Conservation (phyloP, 1,139 yeast genomes). For the Geotrichum restrictum region DNA sequence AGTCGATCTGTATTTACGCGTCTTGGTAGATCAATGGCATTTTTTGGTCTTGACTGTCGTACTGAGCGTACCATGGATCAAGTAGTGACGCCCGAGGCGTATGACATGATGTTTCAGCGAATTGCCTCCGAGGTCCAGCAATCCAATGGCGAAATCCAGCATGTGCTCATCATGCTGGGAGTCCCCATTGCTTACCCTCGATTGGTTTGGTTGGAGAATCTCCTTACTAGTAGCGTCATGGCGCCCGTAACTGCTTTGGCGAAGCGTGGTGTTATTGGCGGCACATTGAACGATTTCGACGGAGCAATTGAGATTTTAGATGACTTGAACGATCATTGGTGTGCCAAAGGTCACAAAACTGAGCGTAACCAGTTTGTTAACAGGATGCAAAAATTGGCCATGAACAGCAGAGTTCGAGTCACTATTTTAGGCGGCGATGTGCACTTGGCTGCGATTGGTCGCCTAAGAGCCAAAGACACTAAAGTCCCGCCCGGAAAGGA, state of each 20-base stretch:
- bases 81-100: conserved; percentile 55
- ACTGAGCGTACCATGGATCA: conserved; percentile 72
- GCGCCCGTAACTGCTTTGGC: conserved; percentile 68
- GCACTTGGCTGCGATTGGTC: conserved; percentile 79
- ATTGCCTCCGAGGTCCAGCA: conserved; percentile 50
- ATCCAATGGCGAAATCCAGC: conserved; percentile 58
- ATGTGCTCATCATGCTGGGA: conserved; percentile 76
- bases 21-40: conserved; percentile 67
- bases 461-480: conserved; percentile 61
- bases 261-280: conserved; percentile 61
- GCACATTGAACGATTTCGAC: conserved; percentile 83
- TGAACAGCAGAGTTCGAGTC: conserved; percentile 60
- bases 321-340: conserved; percentile 95
- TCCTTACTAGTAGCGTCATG: conserved; percentile 54
- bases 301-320: conserved; percentile 87
- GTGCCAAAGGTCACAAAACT: conserved; percentile 74
- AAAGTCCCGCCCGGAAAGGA: conserved; percentile 59
- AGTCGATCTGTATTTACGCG: conserved; percentile 68
- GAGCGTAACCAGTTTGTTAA: conserved; percentile 66
- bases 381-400: conserved; percentile 59
- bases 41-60: conserved; percentile 85
- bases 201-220: conserved; percentile 78
- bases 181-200: conserved; percentile 95
- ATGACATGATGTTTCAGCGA: conserved; percentile 58
- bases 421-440: conserved; percentile 92